phyloP scores from a whole-genome alignment of 2,329 filamentous ascomycete genomes.

The Stagonosporopsis chrysanthemi region DNA sequence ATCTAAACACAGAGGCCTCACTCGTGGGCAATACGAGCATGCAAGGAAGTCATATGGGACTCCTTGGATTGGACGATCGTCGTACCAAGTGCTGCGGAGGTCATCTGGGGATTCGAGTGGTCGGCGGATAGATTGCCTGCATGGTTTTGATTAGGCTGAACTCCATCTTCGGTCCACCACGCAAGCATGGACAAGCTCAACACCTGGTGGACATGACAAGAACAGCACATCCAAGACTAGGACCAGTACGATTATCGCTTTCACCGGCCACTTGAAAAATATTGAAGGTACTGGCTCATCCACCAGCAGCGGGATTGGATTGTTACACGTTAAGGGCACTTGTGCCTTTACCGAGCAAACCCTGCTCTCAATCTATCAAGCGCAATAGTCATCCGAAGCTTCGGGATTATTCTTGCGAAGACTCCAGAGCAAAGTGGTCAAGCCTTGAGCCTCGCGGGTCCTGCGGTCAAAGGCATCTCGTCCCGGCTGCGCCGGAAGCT shows the following conservation, averaged over 20 bases:
- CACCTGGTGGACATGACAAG: slow-evolving; percentile 2
- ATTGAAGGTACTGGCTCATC: neutral
- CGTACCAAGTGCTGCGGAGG: neutral
- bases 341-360: slow-evolving; percentile 9
- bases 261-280: neutral
- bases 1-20: neutral
- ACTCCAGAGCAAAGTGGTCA: slow-evolving; percentile 25
- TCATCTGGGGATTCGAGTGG: slow-evolving; percentile 24
- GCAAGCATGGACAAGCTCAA: slow-evolving; percentile 6
- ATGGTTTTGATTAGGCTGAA: slow-evolving; percentile 42
- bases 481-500: slow-evolving; percentile 46
- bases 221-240: neutral
- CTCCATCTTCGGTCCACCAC: slow-evolving; percentile 18
- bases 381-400: slow-evolving; percentile 24
- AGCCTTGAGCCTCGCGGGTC: slow-evolving; percentile 31
- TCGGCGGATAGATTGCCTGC: slow-evolving; percentile 38
- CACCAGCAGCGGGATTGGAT: neutral
- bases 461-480: slow-evolving; percentile 37
- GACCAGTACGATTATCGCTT: neutral
- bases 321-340: neutral
- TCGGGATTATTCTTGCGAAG: slow-evolving; percentile 35
- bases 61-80: slow-evolving; percentile 1
- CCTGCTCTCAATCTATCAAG: slow-evolving; percentile 18
- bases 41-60: slow-evolving; percentile 10
- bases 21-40: neutral